Percentiles rank a stretch among this genome's conserved stretches.
Conservation (phyloP, 441 rosid species). For the Populus hybrid region DNA sequence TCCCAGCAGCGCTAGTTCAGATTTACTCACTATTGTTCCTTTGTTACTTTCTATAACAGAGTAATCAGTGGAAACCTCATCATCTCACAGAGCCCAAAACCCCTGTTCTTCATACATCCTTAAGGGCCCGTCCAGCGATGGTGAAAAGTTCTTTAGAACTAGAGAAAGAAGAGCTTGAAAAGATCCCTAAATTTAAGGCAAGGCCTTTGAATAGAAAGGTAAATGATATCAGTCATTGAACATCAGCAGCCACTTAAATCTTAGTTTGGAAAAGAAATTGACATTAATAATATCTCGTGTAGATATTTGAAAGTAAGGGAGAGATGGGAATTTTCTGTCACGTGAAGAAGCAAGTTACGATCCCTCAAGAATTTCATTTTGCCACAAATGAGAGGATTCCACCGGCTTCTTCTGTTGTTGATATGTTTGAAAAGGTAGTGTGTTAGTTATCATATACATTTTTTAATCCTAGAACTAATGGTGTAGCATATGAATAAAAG, state of each 20-base stretch:
- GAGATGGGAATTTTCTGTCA: constrained; percentile 79
- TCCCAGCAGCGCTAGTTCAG: neutral
- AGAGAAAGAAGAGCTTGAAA: constrained; percentile 86
- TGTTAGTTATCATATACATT: neutral
- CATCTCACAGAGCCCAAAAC: constrained; percentile 72
- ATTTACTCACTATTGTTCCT: constrained; percentile 6
- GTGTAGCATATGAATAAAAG: neutral
- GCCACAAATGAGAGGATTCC: constrained; percentile 88
- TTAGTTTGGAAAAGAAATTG: neutral
- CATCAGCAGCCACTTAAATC: neutral
- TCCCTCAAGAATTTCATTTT: constrained; percentile 89
- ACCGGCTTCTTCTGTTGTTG: constrained; percentile 51
- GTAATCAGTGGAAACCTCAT: constrained; percentile 48
- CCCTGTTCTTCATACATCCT: constrained; percentile 74
- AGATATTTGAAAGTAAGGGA: constrained; percentile 98
- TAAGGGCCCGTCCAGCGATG: constrained; percentile 80
- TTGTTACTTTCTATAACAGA: constrained; percentile 32
- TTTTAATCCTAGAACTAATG: neutral
- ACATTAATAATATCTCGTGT: constrained; percentile 13
- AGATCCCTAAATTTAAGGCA: constrained; percentile 89
- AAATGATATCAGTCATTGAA: neutral
- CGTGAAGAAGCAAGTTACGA: constrained; percentile 71
- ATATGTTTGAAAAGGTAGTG: constrained; percentile 78
- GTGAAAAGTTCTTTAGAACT: constrained; percentile 79
- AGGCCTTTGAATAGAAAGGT: constrained; percentile 96